These are phyloP conservation scores for Ilyonectria robusta DNA, from an alignment of 2,329 filamentous ascomycete species.

Conservation along the genomic window DNA sequence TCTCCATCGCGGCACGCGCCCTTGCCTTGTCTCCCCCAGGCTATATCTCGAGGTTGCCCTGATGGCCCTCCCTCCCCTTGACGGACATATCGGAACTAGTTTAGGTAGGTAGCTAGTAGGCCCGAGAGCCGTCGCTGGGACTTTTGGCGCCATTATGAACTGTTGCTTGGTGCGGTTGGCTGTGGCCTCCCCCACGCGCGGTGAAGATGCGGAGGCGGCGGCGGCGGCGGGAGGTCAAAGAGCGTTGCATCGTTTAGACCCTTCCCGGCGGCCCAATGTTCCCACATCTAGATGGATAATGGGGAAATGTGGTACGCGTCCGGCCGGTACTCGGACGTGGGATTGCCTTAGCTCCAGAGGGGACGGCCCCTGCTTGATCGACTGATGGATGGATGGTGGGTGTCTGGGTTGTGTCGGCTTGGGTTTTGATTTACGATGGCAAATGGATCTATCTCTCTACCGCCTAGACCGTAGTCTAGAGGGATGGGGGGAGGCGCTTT, in stretches of 20 bases:
- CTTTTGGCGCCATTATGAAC: not conserved
- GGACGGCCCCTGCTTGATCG: not conserved
- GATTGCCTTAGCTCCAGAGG: not conserved
- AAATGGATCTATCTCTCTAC: not conserved
- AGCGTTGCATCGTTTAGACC: not conserved
- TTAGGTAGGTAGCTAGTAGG: not conserved
- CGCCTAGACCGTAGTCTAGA: not conserved
- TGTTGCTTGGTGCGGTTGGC: not conserved
- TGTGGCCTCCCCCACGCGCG: not conserved
- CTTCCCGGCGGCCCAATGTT: not conserved
- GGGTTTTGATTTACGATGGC: not conserved
- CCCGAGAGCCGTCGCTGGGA: conserved; percentile 1
- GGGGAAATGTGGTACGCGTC: not conserved
- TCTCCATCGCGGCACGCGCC: not conserved
- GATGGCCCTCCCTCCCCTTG: conserved; percentile 10
- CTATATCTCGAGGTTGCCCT: conserved; percentile 4
- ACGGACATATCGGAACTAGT: not conserved
- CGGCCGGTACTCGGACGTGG: conserved; percentile 1
- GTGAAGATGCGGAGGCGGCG: not conserved
- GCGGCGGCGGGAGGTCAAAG: not conserved
- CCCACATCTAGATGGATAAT: not conserved
- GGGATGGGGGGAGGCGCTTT: not conserved
- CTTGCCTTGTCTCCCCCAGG: not conserved
- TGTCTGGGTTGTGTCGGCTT: not conserved
- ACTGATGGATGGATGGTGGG: not conserved